Base-by-base conservation (phyloP, 2,329 filamentous ascomycete genomes). In the Monosporascus sp. region DNA sequence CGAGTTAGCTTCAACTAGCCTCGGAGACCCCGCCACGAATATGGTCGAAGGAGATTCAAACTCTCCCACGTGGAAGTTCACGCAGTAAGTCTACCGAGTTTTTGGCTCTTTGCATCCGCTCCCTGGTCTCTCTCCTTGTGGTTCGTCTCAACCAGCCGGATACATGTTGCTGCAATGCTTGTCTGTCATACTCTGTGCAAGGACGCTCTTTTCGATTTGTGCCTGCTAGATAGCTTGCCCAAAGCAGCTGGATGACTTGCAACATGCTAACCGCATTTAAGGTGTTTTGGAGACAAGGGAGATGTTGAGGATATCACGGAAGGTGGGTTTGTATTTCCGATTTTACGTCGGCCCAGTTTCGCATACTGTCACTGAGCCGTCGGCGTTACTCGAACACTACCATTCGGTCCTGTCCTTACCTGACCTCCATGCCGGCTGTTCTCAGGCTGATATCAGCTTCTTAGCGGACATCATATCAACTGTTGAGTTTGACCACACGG, bases 61-160 rank as follows among this genome's bases (percentile, higher is more conserved):
- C 81, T 87, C 90, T 78, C 92, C 92, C 72, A 97, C 92, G 77
- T 97, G 93, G 93, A 97, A 97, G 82, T 97, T 97, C 79, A 97
- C 93, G 75, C 93, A 97, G 92, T 96, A 89, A 75, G 90, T 52
- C 51, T 57, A 51, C 49, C 56, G 49, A 55, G 46, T 46, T 54
- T 49, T 56, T 61, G 54, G 65, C 51, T 58, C 50, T 58, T 69
- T 60, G 66, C 58, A 63, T 59, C 59, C 56, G 54, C 55, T 47
- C 53, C 67, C n/a, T 15, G 5, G 38, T 17, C 17, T 18, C 6
- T 15, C 38, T 41, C 38, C 9, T 8, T 3, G 18, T 41, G 17
- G 17, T 41, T 18, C 17, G 17, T 41, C 11, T 18, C 38, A 5
- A n/a, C 18, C 38, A n/a, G 17, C 38, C 31, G 11, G 31, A 35